Base-by-base conservation (phyloP, 2,329 filamentous ascomycete genomes). In the Diaporthe caulivora region DNA sequence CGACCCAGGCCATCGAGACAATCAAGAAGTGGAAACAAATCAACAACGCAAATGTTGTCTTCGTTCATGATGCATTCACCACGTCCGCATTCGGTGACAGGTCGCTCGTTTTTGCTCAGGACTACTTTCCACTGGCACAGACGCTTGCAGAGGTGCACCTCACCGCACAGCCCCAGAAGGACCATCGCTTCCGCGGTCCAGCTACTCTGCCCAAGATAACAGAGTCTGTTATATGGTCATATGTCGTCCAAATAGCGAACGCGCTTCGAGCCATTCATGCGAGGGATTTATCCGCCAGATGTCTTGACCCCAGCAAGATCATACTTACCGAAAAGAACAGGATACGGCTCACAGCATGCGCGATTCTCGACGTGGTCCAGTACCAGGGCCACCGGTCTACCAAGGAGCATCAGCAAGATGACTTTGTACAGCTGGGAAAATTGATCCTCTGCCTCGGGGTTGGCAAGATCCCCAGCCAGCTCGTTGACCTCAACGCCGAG, bases 31-130 rank as follows among this genome's bases (percentile, higher is more conserved):
- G 97, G 97, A 96, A 95, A 80, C 91, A 93, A 73, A 90, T 99
- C 64, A 89, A 90, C 79, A 96, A 93, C 79, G 93, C 92, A 72
- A 94, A 91, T 76, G 90, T 98, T 26, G 96, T 98, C 40, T 93
- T 92, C 0, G 90, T 97, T 11, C 92, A 97, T 79, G 95, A 98
- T 82, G 95, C 94, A 0, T 99, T 99, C 79, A 99, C 97, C 0
- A 97, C 95, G 17, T 89, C 95, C 75, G 94, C 93, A 34, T 99
- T 99, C 82, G 94, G 95, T 71, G 97, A 98, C 81, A 97, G 94
- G 83, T 98, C 97, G 3, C 88, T 99, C 71, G 93, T 99, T 64
- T 93, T 99, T 79, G 95, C 97, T 31, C 97, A 95, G 75, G 95
- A 97, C 81, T 99, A 98, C 80, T 94, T 97, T 79, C 96, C 97